Evolutionary conservation across 192 early-diverging fungal genomes (phyloP).

Genomic region (Entophlyctis luteolus): DNA sequence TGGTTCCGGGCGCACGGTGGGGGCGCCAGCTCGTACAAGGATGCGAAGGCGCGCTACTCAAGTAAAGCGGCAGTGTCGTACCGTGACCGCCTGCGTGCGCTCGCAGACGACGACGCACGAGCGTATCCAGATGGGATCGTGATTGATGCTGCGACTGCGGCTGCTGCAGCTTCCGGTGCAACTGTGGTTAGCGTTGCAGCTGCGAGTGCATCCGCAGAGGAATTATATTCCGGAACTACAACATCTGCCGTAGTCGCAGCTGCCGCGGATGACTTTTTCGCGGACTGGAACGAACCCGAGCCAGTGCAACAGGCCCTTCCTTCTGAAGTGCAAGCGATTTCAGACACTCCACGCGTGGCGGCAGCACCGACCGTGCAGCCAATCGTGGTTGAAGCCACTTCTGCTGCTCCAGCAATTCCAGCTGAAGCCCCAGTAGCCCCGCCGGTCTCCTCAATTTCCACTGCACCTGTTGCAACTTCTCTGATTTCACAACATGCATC

Average conservation of each 20-base stretch:
- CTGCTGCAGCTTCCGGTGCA: no score
- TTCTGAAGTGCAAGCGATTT: no score
- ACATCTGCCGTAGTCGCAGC: no score
- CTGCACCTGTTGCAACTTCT: slow-evolving; percentile 13
- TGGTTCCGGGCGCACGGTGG: slow-evolving; percentile 72
- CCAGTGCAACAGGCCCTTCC: no score
- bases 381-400: no score
- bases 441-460: not conserved
- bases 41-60: slow-evolving; percentile 81
- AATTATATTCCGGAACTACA: no score
- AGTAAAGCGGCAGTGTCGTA: slow-evolving; percentile 69
- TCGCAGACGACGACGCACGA: slow-evolving; percentile 16
- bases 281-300: slow-evolving; percentile 46
- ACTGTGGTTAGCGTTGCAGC: no score
- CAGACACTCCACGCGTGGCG: no score
- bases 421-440: slow-evolving; percentile 1
- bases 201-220: no score
- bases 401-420: no score
- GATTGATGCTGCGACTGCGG: slow-evolving; percentile 32
- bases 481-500: not conserved
- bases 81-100: slow-evolving; percentile 44
- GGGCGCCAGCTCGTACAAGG: slow-evolving; percentile 55
- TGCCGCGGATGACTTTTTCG: slow-evolving; percentile 64
- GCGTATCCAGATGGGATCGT: slow-evolving; percentile 42
- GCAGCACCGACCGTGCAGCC: no score